phyloP scores from a whole-genome alignment of 2,329 filamentous ascomycete species.

The Beauveria australis region DNA sequence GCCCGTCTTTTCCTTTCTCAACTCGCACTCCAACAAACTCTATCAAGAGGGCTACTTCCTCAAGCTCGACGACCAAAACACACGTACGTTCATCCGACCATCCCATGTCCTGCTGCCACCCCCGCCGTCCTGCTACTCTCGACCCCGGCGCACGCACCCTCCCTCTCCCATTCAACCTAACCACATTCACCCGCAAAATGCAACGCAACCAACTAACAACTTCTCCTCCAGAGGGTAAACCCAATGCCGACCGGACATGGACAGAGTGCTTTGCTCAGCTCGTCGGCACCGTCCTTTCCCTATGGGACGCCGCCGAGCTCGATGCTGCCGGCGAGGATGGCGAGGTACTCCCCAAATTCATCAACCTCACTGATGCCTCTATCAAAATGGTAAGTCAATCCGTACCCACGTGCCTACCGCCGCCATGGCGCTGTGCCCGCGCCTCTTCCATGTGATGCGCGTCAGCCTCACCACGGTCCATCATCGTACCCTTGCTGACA shows the following conservation, averaged over 20 bases:
- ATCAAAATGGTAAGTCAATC: constrained; percentile 76
- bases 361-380: constrained; percentile 94
- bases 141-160: background rate
- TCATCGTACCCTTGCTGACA: background rate
- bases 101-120: background rate
- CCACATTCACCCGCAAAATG: background rate
- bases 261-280: constrained; percentile 95
- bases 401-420: background rate
- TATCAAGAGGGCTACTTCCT: constrained; percentile 98
- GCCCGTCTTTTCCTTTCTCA: constrained; percentile 88
- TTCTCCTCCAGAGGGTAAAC: constrained; percentile 62
- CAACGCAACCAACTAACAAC: constrained; percentile 15
- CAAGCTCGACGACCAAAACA: constrained; percentile 91
- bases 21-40: constrained; percentile 90
- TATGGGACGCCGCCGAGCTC: constrained; percentile 91
- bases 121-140: background rate
- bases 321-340: constrained; percentile 79
- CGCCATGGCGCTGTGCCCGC: background rate
- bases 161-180: constrained; percentile 1
- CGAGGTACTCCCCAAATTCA: constrained; percentile 83
- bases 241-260: constrained; percentile 82
- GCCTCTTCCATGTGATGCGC: background rate
- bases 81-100: constrained; percentile 52
- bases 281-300: constrained; percentile 84
- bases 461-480: background rate